Conservation (phyloP, 1,284 basidiomycete species). For the Limonomyces culmigenus region DNA sequence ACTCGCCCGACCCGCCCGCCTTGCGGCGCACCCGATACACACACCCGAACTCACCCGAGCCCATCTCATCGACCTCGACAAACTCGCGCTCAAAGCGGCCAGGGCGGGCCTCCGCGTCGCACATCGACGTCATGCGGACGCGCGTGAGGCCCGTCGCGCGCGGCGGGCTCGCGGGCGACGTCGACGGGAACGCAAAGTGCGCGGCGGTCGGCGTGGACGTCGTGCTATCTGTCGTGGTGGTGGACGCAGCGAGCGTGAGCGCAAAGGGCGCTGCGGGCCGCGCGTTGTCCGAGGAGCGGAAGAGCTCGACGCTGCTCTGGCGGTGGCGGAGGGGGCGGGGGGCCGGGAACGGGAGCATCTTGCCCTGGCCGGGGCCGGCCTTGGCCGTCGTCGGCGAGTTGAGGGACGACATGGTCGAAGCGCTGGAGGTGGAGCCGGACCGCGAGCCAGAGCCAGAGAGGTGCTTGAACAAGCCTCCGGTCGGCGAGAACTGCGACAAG, state of each 20-base stretch:
- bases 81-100: constrained; percentile 70
- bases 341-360: neutral
- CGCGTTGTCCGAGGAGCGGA: neutral
- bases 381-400: neutral
- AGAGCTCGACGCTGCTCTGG: neutral
- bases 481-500: neutral
- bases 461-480: neutral
- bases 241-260: neutral
- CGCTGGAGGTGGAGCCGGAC: neutral
- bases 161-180: constrained; percentile 4
- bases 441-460: neutral
- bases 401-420: neutral
- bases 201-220: neutral
- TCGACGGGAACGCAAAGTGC: neutral
- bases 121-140: constrained; percentile 6
- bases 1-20: constrained; percentile 32
- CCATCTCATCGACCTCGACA: constrained; percentile 67
- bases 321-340: neutral
- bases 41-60: constrained; percentile 88
- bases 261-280: neutral
- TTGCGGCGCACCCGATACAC: constrained; percentile 82
- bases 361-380: neutral
- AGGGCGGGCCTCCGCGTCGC: constrained; percentile 22
- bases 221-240: neutral
- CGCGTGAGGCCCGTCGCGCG: constrained; percentile 7